phyloP scores from a whole-genome alignment of 768 basidiomycete species.

The Tricholoma furcatifolium region DNA sequence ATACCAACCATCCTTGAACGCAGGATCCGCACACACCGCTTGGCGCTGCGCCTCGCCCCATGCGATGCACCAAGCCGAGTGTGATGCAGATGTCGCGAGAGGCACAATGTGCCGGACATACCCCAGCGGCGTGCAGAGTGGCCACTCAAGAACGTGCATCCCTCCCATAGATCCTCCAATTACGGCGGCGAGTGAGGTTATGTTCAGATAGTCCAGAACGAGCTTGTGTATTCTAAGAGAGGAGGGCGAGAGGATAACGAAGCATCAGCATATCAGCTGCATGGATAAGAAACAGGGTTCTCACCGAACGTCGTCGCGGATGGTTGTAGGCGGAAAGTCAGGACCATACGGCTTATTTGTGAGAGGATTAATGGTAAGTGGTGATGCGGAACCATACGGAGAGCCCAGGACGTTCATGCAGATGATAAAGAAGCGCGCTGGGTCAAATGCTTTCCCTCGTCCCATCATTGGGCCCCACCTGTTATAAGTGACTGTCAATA shows the following conservation, averaged over 20 bases:
- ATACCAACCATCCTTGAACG: slow-evolving; percentile 87
- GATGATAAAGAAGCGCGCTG: slow-evolving; percentile 85
- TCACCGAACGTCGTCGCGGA: slow-evolving; percentile 90
- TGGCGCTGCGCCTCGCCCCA: slow-evolving; percentile 99
- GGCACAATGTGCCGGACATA: slow-evolving; percentile 85
- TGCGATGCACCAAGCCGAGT: slow-evolving; percentile 98
- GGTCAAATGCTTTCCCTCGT: slow-evolving; percentile 86
- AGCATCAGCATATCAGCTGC: background rate
- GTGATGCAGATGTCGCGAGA: slow-evolving; percentile 89
- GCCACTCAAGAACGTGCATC: slow-evolving; percentile 97
- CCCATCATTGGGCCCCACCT: slow-evolving; percentile 98
- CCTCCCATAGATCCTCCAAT: slow-evolving; percentile 99
- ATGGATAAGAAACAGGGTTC: slow-evolving; percentile 5
- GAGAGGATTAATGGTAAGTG: slow-evolving; percentile 76
- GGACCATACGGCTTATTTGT: slow-evolving; percentile 83
- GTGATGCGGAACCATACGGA: slow-evolving; percentile 92
- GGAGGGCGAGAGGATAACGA: background rate
- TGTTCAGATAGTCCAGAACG: slow-evolving; percentile 78
- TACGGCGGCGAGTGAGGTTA: slow-evolving; percentile 78
- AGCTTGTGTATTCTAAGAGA: slow-evolving; percentile 74
- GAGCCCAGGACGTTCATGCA: slow-evolving; percentile 94
- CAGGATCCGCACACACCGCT: slow-evolving; percentile 92
- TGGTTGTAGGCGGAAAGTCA: slow-evolving; percentile 87
- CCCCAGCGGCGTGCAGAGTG: slow-evolving; percentile 71
- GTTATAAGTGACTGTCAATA: slow-evolving; percentile 2